Evolutionary conservation across 306 rosid species (phyloP).

Genomic region (Gleditsia sinensis): DNA sequence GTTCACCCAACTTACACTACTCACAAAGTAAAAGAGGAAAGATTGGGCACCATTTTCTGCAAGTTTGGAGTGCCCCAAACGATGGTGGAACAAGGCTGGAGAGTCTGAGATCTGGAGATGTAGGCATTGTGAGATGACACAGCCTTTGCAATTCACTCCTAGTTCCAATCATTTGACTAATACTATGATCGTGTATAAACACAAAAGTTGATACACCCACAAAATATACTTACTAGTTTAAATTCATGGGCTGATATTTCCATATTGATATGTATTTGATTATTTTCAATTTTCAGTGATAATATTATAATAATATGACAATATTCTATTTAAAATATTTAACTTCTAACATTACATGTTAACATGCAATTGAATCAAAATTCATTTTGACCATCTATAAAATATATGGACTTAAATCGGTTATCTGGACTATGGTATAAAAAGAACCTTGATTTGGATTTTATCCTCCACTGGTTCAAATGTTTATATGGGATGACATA

Average conservation of each 20-base stretch:
- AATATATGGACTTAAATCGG: background rate
- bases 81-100: no score
- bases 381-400: background rate
- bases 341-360: background rate
- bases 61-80: no score
- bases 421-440: background rate
- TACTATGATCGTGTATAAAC: no score
- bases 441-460: background rate
- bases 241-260: background rate
- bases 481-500: background rate
- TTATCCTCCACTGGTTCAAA: background rate
- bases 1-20: no score
- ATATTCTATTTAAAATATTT: background rate
- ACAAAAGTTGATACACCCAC: background rate
- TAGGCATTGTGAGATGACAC: no score
- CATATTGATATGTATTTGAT: background rate
- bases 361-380: background rate
- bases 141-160: no score
- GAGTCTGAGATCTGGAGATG: no score
- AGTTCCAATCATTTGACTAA: no score
- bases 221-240: no score
- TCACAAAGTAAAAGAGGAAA: no score
- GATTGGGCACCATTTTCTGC: no score
- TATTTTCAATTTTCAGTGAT: background rate
- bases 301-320: background rate